Base-by-base conservation (phyloP, 257 asterid species). In the Ajuga chamaepitys region DNA sequence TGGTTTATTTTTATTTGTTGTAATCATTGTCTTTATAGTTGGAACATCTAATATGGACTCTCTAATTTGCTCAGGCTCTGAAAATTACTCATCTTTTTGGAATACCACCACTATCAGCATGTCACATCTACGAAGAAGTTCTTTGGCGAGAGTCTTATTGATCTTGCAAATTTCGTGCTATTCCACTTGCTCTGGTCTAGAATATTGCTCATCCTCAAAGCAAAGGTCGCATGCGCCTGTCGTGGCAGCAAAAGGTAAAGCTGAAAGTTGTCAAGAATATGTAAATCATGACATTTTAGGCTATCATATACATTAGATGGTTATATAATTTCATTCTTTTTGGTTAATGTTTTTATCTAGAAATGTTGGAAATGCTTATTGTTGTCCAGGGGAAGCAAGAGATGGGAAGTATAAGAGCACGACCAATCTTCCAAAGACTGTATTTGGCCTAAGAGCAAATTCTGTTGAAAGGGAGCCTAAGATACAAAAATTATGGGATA, bases 371-470 rank as follows among this genome's bases (percentile, higher is more conserved):
- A 58, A 40, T 71, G 54, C 46, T 58, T 59, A 37, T 41, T 58
- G 53, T 64, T 75, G 71, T 75, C 54, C 68, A 82, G 94, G 85
- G 63, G 69, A 85, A 83, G 73, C 90, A 81, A 81, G 96, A 57
- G 95, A 85, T 67, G 98, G 98, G 8, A 91, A 81, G 74, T 91
- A 91, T 78, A 91, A 91, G 77, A 86, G 82, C 73, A 91, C 98
- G 0, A 74, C 88, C 65, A 95, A 91, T 70, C 94, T 91, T 48
- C 98, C 96, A 22, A 85, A 74, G 77, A 86, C 98, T 22, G 77
- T 89, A 35, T 91, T 91, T 80, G 88, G 94, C 37, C 63, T 91
- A 80, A 82, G 95, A 71, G 98, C 98, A 6, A 88, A 91, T 82
- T 85, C 98, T 25, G 77, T 86, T 32, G 77, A 77, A 20, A 86